Percentiles rank a stretch among this genome's conserved stretches.
phyloP scores from a whole-genome alignment of 2,329 filamentous ascomycete species.

The Stenocarpella maydis region DNA sequence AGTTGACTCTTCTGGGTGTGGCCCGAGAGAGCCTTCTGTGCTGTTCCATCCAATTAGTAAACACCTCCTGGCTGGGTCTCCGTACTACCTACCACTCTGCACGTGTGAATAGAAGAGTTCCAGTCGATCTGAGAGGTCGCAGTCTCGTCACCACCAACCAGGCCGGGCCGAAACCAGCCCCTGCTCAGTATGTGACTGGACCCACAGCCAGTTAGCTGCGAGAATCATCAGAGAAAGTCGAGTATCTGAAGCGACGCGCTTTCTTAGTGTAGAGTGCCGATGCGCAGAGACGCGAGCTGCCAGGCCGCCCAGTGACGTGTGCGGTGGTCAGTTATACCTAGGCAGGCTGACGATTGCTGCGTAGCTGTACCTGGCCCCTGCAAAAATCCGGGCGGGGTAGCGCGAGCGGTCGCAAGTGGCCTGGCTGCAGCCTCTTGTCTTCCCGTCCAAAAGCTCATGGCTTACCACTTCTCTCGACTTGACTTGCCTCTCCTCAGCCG shows the following conservation, averaged over 20 bases:
- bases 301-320: constrained; percentile 31
- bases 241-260: constrained; percentile 21
- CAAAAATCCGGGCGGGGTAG: constrained; percentile 32
- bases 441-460: constrained; percentile 24
- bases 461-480: constrained; percentile 22
- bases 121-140: background rate
- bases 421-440: constrained; percentile 23
- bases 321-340: background rate
- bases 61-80: background rate
- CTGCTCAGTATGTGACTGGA: background rate
- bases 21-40: background rate
- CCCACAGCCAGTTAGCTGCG: background rate
- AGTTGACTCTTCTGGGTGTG: background rate
- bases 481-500: constrained; percentile 29
- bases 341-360: background rate
- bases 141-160: background rate
- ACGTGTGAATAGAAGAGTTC: background rate
- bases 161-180: background rate
- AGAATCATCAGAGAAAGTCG: background rate
- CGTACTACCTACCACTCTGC: background rate
- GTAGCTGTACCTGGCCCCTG: constrained; percentile 23
- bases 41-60: constrained; percentile 16
- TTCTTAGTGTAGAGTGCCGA: constrained; percentile 21
- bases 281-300: constrained; percentile 31
- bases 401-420: constrained; percentile 13